These are phyloP conservation scores for Senecio squalidus DNA, from an alignment of 140 eudicot genomes.

Conservation along the genomic window DNA sequence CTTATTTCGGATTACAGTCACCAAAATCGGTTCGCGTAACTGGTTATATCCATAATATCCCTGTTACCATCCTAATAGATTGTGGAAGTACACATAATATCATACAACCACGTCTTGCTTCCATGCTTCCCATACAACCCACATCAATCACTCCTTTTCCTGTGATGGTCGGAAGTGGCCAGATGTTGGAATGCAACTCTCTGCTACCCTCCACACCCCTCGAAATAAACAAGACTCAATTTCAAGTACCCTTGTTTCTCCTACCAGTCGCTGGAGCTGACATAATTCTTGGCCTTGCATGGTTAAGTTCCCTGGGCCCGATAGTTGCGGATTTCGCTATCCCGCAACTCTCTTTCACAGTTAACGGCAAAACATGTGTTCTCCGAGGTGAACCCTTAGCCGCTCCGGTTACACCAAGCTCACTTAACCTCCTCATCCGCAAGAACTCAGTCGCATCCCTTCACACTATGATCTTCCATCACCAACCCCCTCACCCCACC, in stretches of 20 bases:
- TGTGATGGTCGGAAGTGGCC: background rate
- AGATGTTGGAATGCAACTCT: background rate
- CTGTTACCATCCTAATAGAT: background rate
- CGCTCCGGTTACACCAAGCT: background rate
- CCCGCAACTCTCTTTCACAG: background rate
- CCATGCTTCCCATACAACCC: background rate
- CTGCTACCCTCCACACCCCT: background rate
- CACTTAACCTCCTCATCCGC: background rate
- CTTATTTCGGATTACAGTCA: background rate
- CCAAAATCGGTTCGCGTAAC: background rate
- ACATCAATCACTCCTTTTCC: background rate
- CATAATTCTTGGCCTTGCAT: background rate
- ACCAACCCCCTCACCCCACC: background rate
- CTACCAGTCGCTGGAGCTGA: background rate
- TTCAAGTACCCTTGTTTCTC: background rate
- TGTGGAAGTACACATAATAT: too few relatives aligned
- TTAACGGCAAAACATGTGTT: background rate
- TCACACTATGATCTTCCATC: background rate
- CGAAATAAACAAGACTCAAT: background rate
- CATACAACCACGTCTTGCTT: background rate
- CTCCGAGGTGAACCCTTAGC: background rate
- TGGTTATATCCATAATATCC: background rate
- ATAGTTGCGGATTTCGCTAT: background rate
- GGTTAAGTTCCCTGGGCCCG: background rate
- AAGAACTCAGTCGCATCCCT: background rate